Percentiles rank a stretch among this genome's conserved stretches.
phyloP scores from a whole-genome alignment of 305 asterid species.

The Ajuga reptans region DNA sequence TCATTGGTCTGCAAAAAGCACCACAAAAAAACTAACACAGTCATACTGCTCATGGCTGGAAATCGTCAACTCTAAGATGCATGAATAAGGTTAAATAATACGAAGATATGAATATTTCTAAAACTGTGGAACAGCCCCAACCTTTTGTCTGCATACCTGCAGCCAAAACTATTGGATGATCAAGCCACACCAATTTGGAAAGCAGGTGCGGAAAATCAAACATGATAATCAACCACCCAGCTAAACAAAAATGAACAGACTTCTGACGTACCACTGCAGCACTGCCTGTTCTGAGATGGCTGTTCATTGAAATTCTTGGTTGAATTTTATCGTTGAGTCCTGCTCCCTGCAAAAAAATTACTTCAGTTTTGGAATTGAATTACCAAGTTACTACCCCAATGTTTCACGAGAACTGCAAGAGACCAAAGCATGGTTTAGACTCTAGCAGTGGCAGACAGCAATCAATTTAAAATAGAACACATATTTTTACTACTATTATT shows the following conservation, averaged over 20 bases:
- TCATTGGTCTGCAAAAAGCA: slow-evolving; percentile 32
- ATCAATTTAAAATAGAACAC: too few species aligned
- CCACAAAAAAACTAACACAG: slow-evolving; percentile 3
- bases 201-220: neutral
- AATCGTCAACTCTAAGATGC: neutral
- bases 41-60: neutral
- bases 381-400: slow-evolving; percentile 1
- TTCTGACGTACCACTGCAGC: slow-evolving; percentile 27
- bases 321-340: slow-evolving; percentile 23
- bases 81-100: neutral
- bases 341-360: slow-evolving; percentile 28
- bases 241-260: neutral
- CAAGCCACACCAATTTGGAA: neutral
- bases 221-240: neutral
- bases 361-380: neutral
- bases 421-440: neutral
- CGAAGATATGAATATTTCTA: neutral
- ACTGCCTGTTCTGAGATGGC: slow-evolving; percentile 26
- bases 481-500: too few species aligned
- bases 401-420: neutral
- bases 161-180: slow-evolving; percentile 6
- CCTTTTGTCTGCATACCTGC: slow-evolving; percentile 15
- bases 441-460: too few species aligned
- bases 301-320: slow-evolving; percentile 20
- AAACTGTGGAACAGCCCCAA: slow-evolving; percentile 11